Conservation (phyloP, 2,329 filamentous ascomycete genomes). For the Ophiostoma fasciatum region DNA sequence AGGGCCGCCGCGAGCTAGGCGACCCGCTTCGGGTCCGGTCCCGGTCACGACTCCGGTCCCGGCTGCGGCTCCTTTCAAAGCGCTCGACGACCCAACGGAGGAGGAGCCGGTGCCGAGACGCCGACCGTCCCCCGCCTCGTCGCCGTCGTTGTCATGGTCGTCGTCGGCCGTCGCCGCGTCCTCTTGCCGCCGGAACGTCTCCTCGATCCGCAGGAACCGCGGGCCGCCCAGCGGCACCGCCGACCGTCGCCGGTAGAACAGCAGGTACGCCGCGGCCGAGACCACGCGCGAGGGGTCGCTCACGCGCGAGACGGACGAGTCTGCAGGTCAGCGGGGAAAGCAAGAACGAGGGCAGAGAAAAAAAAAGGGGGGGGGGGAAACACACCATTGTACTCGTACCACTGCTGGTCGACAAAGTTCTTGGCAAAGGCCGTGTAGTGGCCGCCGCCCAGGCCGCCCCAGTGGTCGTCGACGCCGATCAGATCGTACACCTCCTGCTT, state of each 20-base stretch:
- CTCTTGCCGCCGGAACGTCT: constrained; percentile 44
- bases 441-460: constrained; percentile 79
- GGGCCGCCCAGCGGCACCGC: constrained; percentile 63
- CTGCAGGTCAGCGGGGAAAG: constrained; percentile 26
- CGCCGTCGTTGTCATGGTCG: constrained; percentile 32
- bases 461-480: constrained; percentile 93
- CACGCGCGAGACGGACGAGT: constrained; percentile 54
- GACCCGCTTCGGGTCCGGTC: too few relatives aligned
- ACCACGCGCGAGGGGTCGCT: constrained; percentile 49
- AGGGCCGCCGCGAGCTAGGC: constrained; percentile 43
- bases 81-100: constrained; percentile 84
- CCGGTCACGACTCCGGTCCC: too few relatives aligned
- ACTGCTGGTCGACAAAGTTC: constrained; percentile 77
- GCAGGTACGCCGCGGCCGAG: constrained; percentile 68
- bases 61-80: constrained; percentile 61
- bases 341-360: not conserved
- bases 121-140: constrained; percentile 59
- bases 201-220: constrained; percentile 55
- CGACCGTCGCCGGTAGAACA: constrained; percentile 89
- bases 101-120: constrained; percentile 74
- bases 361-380: constrained; percentile 11
- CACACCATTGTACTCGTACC: constrained; percentile 96
- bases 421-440: constrained; percentile 93
- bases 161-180: constrained; percentile 22
- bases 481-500: constrained; percentile 83